Conservation (phyloP, 306 rosid species). For the Hippophae tibetana region DNA sequence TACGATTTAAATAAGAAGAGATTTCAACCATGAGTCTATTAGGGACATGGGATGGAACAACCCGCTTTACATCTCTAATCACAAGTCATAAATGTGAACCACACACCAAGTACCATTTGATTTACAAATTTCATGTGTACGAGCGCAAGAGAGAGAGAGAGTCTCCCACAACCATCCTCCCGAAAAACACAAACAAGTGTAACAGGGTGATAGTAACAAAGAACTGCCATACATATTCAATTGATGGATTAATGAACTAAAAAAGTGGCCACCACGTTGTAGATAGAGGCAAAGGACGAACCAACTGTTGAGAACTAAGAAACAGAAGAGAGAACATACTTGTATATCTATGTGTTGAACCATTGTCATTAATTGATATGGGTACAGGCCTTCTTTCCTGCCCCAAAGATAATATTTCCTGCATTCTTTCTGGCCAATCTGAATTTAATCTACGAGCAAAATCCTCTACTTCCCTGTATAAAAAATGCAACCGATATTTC, state of each 20-base stretch:
- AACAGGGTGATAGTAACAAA: too few species aligned
- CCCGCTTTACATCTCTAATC: too few species aligned
- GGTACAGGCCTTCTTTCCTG: constrained; percentile 65
- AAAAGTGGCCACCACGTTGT: neutral
- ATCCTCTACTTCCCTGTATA: constrained; percentile 80
- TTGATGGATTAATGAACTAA: too few species aligned
- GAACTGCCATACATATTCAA: too few species aligned
- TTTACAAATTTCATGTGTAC: too few species aligned
- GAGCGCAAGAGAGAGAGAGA: too few species aligned
- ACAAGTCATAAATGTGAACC: too few species aligned
- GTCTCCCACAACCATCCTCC: neutral
- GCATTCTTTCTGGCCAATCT: constrained; percentile 89
- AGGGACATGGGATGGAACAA: too few species aligned
- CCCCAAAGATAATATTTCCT: constrained; percentile 67
- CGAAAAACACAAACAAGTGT: neutral
- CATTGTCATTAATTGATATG: constrained; percentile 49
- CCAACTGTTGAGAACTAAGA: neutral
- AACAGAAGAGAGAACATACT: constrained; percentile 29
- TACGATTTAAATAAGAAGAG: too few species aligned
- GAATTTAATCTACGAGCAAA: constrained; percentile 81
- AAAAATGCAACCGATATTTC: neutral
- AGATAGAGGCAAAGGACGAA: neutral
- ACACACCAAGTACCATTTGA: too few species aligned
- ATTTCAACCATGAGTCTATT: too few species aligned
- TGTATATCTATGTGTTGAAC: constrained; percentile 39